phyloP scores from a whole-genome alignment of 805 yeast species.

The Metschnikowia dekortorum region DNA sequence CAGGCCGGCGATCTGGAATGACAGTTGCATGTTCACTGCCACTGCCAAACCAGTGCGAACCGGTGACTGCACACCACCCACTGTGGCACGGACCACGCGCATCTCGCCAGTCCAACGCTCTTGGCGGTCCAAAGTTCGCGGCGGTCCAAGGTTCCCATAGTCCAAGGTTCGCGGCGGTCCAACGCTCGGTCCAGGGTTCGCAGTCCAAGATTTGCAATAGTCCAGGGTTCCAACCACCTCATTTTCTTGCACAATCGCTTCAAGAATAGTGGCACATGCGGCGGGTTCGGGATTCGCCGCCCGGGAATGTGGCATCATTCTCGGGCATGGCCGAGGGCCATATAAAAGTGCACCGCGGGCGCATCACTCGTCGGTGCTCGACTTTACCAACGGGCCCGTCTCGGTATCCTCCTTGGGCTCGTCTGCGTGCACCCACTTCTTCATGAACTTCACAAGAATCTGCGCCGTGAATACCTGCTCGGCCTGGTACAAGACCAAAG shows the following conservation, averaged over 20 bases:
- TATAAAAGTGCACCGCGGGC: no score
- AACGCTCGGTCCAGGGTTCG: no score
- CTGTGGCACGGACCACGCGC: not conserved
- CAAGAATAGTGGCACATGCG: no score
- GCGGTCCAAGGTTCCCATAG: no score
- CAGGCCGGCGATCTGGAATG: not conserved
- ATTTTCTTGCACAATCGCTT: no score
- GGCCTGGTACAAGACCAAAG: conserved; percentile 80
- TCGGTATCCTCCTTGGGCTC: conserved; percentile 20
- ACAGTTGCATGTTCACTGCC: not conserved
- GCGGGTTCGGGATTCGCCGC: no score
- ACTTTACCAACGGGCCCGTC: conserved; percentile 7
- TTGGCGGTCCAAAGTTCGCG: no score
- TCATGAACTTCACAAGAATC: conserved; percentile 60
- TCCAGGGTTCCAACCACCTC: no score
- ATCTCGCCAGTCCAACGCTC: not conserved
- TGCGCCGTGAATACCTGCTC: conserved; percentile 85
- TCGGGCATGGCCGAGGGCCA: no score
- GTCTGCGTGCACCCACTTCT: conserved; percentile 57
- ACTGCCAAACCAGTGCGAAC: not conserved
- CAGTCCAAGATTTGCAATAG: no score
- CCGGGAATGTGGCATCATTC: no score
- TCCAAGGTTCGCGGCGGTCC: no score
- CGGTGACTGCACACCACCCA: not conserved
- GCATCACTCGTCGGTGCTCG: not conserved